These are phyloP conservation scores for Byssoonygena ceratinophila DNA, from an alignment of 2,329 filamentous ascomycete species.

Conservation along the genomic window DNA sequence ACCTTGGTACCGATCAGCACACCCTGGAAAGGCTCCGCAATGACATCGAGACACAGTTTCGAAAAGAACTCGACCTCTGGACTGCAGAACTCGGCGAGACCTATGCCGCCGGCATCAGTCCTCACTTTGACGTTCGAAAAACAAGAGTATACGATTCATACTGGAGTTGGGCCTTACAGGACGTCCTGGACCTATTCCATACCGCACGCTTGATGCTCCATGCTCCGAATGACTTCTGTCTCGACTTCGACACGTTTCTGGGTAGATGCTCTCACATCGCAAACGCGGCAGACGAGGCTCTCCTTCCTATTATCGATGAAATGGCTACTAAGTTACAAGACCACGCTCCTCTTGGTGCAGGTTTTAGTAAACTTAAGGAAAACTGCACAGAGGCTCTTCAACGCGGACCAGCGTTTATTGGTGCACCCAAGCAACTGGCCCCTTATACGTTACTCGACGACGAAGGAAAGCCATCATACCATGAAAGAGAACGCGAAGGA, in stretches of 20 bases:
- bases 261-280: background rate
- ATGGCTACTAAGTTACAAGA: background rate
- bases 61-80: slow-evolving; percentile 21
- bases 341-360: background rate
- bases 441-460: background rate
- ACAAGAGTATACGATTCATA: slow-evolving; percentile 26
- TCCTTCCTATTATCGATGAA: background rate
- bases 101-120: slow-evolving; percentile 24
- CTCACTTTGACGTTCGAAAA: slow-evolving; percentile 24
- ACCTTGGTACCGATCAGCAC: background rate
- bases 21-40: background rate
- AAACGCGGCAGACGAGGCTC: background rate
- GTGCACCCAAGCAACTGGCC: background rate
- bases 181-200: slow-evolving; percentile 16
- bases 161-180: slow-evolving; percentile 31
- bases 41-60: slow-evolving; percentile 6
- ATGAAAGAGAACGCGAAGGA: background rate
- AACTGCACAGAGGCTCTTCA: background rate
- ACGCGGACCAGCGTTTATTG: background rate
- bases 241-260: background rate
- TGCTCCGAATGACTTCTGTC: too few relatives aligned
- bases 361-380: background rate
- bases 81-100: slow-evolving; percentile 24
- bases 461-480: background rate
- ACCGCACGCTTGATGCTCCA: background rate